phyloP scores from a whole-genome alignment of 1,139 yeast genomes.

The Hyphopichia fennica region DNA sequence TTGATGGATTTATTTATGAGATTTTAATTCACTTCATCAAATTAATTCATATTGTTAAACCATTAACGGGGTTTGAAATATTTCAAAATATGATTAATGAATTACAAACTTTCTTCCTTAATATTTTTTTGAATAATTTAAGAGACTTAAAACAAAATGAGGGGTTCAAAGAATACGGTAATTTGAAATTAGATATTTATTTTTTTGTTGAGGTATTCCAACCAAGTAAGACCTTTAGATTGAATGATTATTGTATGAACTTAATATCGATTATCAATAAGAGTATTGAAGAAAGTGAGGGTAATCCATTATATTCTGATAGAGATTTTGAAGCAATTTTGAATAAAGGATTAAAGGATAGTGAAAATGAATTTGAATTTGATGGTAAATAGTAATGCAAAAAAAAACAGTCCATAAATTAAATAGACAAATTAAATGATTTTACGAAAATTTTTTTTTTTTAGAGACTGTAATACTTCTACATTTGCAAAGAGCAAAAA shows the following conservation, averaged over 20 bases:
- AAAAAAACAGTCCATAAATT: too few relatives aligned
- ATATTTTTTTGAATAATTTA: conserved; percentile 33
- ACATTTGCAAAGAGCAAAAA: not conserved
- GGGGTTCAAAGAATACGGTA: conserved; percentile 14
- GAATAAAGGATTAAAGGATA: conserved; percentile 28
- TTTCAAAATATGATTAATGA: conserved; percentile 40
- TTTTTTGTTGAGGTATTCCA: conserved; percentile 46
- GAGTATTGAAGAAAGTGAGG: conserved; percentile 28
- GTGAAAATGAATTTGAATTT: conserved; percentile 31
- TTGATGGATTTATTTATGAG: conserved; percentile 45
- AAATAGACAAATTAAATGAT: too few relatives aligned
- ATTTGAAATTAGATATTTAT: conserved; percentile 38
- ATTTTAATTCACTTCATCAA: conserved; percentile 44
- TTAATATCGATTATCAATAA: conserved; percentile 35
- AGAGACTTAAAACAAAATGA: conserved; percentile 22
- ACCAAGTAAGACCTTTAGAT: conserved; percentile 30
- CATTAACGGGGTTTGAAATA: conserved; percentile 40
- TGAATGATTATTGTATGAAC: conserved; percentile 39
- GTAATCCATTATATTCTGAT: conserved; percentile 19
- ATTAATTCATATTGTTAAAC: conserved; percentile 41
- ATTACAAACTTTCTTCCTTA: conserved; percentile 37
- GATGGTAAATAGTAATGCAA: not conserved
- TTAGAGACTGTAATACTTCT: too few relatives aligned
- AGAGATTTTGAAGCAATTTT: conserved; percentile 30
- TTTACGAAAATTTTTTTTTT: too few relatives aligned